Base-by-base conservation (phyloP, 352 stramenopile species). In the Phytophthora pseudosyringae region DNA sequence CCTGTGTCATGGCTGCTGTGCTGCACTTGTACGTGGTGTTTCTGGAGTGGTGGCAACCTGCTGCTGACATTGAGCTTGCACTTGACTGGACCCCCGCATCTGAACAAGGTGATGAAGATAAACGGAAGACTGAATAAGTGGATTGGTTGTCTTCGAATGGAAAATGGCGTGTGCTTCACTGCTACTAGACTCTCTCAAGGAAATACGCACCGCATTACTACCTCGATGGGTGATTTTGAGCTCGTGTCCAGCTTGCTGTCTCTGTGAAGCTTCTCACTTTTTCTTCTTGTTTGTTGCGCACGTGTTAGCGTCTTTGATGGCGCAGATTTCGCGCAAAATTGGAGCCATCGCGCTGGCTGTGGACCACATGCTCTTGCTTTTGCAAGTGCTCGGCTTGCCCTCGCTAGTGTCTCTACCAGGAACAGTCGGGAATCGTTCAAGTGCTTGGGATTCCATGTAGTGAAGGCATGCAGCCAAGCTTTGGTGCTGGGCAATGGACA, bases 21-120 rank as follows among this genome's bases (percentile, higher is more conserved):
- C 51, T 93, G 41, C 78, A 91, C 58, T 45, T 93, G 50, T 89
- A 87, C 31, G 57, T 88, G 29, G 77, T 77, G 25, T 57, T 80
- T 39, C 63, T 93, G 0, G 82, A 90, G 46, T 67, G 74, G 55
- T 89, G 76, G 75, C 71, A 79, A 32, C 85, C 85, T 16, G 70
- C 71, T 33, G 65, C 60, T 33, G 73, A 83, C 18, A 90, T 93
- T 56, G 82, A 93, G 58, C 41, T 67, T 29, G 82, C 85, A 1
- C 44, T 90, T 21, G 82, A 93, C 29, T 87, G 80, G 81, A 69
- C 50, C 0, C 52, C 67, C 38, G 28, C 10, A 44, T 48, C 33
- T 57, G 46, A 13, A 40, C 39, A 54, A 49, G 5, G 18, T 25
- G 33, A 57, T 35, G 40, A 13, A 39, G 38, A 60, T 9, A 54